Evolutionary conservation across 306 rosid genomes (phyloP).

Genomic region (Adenanthera pavonina): DNA sequence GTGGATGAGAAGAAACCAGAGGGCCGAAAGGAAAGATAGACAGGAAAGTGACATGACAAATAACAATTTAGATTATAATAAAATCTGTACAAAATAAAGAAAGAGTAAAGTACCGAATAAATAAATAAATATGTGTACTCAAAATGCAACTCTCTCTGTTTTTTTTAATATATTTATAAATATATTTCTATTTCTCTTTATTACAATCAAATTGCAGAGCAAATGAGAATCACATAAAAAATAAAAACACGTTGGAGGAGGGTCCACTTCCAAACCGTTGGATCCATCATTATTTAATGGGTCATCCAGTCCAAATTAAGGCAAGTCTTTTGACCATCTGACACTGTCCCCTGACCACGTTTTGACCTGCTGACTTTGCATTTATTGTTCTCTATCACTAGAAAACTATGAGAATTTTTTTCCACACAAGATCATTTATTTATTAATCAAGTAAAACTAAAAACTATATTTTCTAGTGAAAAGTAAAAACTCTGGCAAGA

Average conservation of each 20-base stretch:
- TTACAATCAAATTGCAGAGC: background rate
- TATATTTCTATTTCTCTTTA: too few relatives aligned
- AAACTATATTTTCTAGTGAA: too few relatives aligned
- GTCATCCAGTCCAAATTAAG: background rate
- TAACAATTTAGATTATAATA: background rate
- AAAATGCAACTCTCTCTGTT: too few relatives aligned
- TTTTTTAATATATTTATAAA: too few relatives aligned
- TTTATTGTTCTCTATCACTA: conserved; percentile 33
- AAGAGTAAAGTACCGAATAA: too few relatives aligned
- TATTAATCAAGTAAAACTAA: background rate
- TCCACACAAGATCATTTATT: background rate
- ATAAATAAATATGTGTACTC: too few relatives aligned
- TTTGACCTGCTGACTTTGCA: conserved; percentile 54
- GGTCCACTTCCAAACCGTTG: conserved; percentile 48
- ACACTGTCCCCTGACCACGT: conserved; percentile 38
- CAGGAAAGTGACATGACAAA: background rate
- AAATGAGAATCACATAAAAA: background rate
- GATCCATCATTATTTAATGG: conserved; percentile 35
- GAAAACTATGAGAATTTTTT: too few relatives aligned
- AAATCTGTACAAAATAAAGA: too few relatives aligned
- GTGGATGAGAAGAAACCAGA: conserved; percentile 13
- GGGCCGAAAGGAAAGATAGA: background rate
- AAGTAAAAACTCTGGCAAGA: too few relatives aligned
- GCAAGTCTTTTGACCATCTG: conserved; percentile 46
- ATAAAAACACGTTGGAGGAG: conserved; percentile 31